Percentiles rank a stretch among this genome's conserved stretches.
phyloP scores from a whole-genome alignment of 192 early-diverging fungal species.

The Gigaspora rosea region DNA sequence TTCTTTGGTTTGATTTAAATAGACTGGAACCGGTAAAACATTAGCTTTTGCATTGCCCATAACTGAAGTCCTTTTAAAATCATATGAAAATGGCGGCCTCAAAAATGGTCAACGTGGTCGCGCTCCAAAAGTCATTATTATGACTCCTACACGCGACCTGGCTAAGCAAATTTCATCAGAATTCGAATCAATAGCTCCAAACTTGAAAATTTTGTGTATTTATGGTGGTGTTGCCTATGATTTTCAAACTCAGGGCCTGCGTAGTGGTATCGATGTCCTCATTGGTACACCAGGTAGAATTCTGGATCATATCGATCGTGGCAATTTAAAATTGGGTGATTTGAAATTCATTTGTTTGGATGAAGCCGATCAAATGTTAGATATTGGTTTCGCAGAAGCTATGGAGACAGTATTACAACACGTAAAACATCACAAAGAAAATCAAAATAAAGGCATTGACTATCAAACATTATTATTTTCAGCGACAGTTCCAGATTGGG shows the following conservation, averaged over 20 bases:
- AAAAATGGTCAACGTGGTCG: slow-evolving; percentile 44
- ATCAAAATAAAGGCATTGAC: slow-evolving; percentile 39
- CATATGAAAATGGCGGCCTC: slow-evolving; percentile 16
- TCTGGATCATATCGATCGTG: slow-evolving; percentile 80
- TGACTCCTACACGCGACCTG: slow-evolving; percentile 85
- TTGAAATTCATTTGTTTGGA: slow-evolving; percentile 71
- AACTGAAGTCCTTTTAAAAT: slow-evolving; percentile 59
- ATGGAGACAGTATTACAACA: slow-evolving; percentile 78
- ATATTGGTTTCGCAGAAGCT: slow-evolving; percentile 79
- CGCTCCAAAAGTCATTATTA: slow-evolving; percentile 55
- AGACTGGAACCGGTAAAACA: slow-evolving; percentile 81
- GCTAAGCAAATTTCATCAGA: slow-evolving; percentile 89
- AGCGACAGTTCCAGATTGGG: slow-evolving; percentile 83
- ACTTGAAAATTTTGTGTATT: slow-evolving; percentile 67
- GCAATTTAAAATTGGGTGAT: slow-evolving; percentile 68
- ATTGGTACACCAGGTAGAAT: slow-evolving; percentile 85
- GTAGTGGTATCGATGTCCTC: slow-evolving; percentile 71
- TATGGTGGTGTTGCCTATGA: slow-evolving; percentile 91
- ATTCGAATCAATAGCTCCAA: slow-evolving; percentile 63
- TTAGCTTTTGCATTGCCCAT: slow-evolving; percentile 83
- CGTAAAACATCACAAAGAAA: slow-evolving; percentile 77
- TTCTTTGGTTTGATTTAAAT: slow-evolving; percentile 10
- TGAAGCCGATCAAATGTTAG: slow-evolving; percentile 84
- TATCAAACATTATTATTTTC: slow-evolving; percentile 84
- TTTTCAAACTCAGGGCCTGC: slow-evolving; percentile 80